Conservation (phyloP, 2,329 filamentous ascomycete genomes). For the Xylariaceae sp. region DNA sequence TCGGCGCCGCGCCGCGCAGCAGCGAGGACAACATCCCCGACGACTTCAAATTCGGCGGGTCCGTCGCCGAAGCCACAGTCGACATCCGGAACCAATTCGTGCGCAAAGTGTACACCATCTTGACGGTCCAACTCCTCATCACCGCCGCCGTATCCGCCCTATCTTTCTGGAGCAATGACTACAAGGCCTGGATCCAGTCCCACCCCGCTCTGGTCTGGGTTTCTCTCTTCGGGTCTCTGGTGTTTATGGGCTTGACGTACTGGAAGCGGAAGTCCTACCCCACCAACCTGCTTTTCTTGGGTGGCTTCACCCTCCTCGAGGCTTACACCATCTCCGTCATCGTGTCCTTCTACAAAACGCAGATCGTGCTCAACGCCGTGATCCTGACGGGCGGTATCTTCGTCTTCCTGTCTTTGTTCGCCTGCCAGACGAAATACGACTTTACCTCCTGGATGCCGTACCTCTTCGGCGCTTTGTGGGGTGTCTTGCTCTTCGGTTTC, state of each 20-base stretch:
- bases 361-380: constrained; percentile 84
- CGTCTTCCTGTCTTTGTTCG: constrained; percentile 76
- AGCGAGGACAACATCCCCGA: constrained; percentile 92
- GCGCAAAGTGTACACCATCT: constrained; percentile 95
- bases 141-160: constrained; percentile 77
- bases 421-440: constrained; percentile 97
- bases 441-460: constrained; percentile 98
- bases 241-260: constrained; percentile 81
- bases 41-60: constrained; percentile 98
- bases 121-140: constrained; percentile 88
- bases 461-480: constrained; percentile 86
- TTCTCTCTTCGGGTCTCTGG: constrained; percentile 78
- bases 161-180: constrained; percentile 77
- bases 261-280: constrained; percentile 97
- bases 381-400: constrained; percentile 83
- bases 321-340: constrained; percentile 92
- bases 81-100: constrained; percentile 97
- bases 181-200: constrained; percentile 81
- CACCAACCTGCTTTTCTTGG: constrained; percentile 88
- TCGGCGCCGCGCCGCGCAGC: constrained; percentile 65
- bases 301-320: constrained; percentile 84
- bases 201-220: constrained; percentile 82
- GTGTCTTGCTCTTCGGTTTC: constrained; percentile 86
- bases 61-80: constrained; percentile 86
- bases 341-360: constrained; percentile 81